A percentile compares a stretch with the other conserved stretches of the same genome.
Evolutionary conservation across 1,284 basidiomycete species (phyloP).

Genomic region (Irpex sp.): DNA sequence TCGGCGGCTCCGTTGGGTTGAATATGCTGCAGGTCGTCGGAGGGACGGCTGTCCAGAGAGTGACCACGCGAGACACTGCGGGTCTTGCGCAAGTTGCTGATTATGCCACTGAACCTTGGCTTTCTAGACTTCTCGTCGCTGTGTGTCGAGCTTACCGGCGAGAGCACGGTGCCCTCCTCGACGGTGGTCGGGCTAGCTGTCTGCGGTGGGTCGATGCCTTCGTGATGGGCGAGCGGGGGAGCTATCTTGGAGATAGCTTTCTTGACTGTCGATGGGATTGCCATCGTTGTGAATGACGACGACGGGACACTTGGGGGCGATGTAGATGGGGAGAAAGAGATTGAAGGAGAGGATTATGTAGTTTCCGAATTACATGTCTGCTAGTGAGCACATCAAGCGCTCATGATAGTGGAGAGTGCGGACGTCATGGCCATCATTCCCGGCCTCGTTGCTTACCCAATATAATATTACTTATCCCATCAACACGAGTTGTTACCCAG

Average conservation of each 20-base stretch:
- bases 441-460: neutral
- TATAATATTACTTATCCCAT: neutral
- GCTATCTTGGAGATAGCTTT: conserved; percentile 17
- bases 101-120: conserved; percentile 4
- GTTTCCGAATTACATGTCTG: neutral
- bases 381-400: neutral
- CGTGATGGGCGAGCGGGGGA: conserved; percentile 6
- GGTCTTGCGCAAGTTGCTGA: conserved; percentile 7
- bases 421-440: neutral
- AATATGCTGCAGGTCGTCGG: conserved; percentile 12
- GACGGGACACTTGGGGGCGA: neutral
- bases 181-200: conserved; percentile 4
- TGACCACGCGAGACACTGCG: conserved; percentile 5
- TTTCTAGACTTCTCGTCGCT: neutral
- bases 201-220: conserved; percentile 10
- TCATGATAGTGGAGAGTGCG: neutral
- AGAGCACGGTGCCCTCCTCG: neutral
- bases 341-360: neutral
- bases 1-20: conserved; percentile 13
- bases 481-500: neutral
- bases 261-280: conserved; percentile 11
- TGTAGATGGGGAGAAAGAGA: neutral
- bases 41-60: conserved; percentile 4
- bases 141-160: neutral
- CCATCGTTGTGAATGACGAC: neutral